Base-by-base conservation (phyloP, 768 basidiomycete species). In the Infundibulicybe gibba region DNA sequence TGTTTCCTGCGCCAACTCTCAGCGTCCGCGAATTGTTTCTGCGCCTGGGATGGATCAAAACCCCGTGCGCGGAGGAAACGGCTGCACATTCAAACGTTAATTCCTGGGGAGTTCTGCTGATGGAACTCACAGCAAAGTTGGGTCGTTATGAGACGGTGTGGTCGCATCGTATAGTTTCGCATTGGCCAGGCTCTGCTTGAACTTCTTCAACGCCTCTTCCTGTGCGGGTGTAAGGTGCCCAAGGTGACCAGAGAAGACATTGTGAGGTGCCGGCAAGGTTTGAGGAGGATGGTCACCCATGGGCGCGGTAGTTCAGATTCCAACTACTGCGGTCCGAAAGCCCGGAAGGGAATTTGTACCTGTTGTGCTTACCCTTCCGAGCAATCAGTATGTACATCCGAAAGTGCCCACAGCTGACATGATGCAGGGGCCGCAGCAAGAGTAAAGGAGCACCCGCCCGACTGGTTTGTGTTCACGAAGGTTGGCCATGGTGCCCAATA, bases 1-100 rank as follows among this genome's bases (percentile, higher is more conserved):
- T 85, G 69, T 55, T 77, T 65, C 54, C 70, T 70, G 50, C 88
- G 68, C 91, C 91, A 94, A 4, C 71, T 68, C 55, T 85, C 80
- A 0, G 85, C 68, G 12, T 76, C 75, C 2, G 79, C 62, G 57
- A 91, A 91, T 58, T 92, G 87, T 49, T 79, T 77, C 62, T 79
- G 70, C 0, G 90, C 89, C 49, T 78, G 76, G 15, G 63, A 54
- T 12, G 75, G 66, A 49, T 87, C 76, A 60, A 82, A 92, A 47
- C 72, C 71, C 49, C 91, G 73, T 5, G 91, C 91, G n/a, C 89
- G 78, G 2, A 93, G 77, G 59, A 91, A 93, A 10, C 91, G 86
- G 19, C 90, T n/a, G 16, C 38, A 16, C 31, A 37, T n/a, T 48
- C 15, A 30, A 33, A 48, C 49, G 42, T 20, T 37, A 47, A 16